Evolutionary conservation across 306 rosid species (phyloP).

Genomic region (Albizia julibrissin): DNA sequence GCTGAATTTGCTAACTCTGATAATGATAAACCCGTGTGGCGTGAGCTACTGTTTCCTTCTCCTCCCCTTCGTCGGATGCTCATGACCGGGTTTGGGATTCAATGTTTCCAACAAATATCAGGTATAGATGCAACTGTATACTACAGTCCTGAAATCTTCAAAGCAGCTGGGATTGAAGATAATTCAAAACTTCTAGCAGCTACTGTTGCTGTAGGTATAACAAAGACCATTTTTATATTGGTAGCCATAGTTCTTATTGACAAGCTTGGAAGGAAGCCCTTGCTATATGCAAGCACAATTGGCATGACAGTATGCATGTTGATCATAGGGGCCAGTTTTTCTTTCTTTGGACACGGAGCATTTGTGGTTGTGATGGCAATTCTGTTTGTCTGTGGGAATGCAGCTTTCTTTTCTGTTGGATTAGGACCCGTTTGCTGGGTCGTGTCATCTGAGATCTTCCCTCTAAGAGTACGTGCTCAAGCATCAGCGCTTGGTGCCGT

Average conservation of each 20-base stretch:
- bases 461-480: constrained; percentile 81
- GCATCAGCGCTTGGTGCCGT: constrained; percentile 89
- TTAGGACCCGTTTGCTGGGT: constrained; percentile 97
- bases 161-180: constrained; percentile 68
- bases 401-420: constrained; percentile 94
- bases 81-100: constrained; percentile 85
- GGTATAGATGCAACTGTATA: constrained; percentile 96
- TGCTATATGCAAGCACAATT: constrained; percentile 80
- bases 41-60: constrained; percentile 71
- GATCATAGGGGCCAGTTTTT: constrained; percentile 52
- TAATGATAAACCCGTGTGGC: constrained; percentile 68
- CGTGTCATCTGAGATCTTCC: constrained; percentile 86
- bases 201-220: constrained; percentile 82
- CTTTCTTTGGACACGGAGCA: constrained; percentile 58
- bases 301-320: constrained; percentile 93
- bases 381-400: constrained; percentile 82
- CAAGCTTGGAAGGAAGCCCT: constrained; percentile 82
- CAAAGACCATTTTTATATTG: constrained; percentile 79
- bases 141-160: constrained; percentile 82
- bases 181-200: constrained; percentile 74
- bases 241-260: constrained; percentile 78
- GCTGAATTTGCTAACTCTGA: constrained; percentile 59
- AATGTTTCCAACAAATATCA: constrained; percentile 95
- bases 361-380: constrained; percentile 52
- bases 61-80: constrained; percentile 79